Conservation (phyloP, 352 stramenopile species). For the Pythium brassicae region DNA sequence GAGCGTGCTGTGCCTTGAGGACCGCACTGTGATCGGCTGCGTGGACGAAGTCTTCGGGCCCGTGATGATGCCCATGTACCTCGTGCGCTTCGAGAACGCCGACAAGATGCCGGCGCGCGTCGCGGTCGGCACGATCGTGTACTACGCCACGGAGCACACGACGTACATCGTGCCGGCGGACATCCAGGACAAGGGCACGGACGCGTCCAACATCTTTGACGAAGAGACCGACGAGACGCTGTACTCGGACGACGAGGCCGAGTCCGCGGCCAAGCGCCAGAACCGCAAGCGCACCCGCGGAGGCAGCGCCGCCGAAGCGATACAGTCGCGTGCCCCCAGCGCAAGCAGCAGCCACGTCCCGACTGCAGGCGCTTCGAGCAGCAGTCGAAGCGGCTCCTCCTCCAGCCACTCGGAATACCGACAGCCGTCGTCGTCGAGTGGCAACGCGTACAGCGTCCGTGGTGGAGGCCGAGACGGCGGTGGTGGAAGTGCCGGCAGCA, state of each 20-base stretch:
- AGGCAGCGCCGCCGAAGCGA: slow-evolving; percentile 5
- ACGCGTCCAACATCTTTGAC: slow-evolving; percentile 85
- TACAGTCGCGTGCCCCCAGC: neutral
- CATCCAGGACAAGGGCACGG: slow-evolving; percentile 78
- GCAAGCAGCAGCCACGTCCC: neutral
- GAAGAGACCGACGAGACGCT: slow-evolving; percentile 74
- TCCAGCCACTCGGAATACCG: slow-evolving; percentile 6
- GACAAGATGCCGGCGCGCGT: slow-evolving; percentile 62
- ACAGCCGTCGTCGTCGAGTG: slow-evolving; percentile 1
- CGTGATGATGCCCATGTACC: slow-evolving; percentile 83
- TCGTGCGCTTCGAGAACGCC: slow-evolving; percentile 70
- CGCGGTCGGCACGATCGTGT: slow-evolving; percentile 39
- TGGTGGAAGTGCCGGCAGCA: slow-evolving; percentile 4
- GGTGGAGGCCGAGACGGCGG: slow-evolving; percentile 17
- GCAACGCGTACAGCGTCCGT: slow-evolving; percentile 10
- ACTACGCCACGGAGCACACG: slow-evolving; percentile 72
- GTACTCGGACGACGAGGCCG: slow-evolving; percentile 83
- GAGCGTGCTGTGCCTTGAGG: slow-evolving; percentile 75
- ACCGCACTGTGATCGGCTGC: slow-evolving; percentile 72
- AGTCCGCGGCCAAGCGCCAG: slow-evolving; percentile 60
- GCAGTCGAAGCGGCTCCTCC: neutral
- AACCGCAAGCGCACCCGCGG: slow-evolving; percentile 67
- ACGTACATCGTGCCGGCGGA: slow-evolving; percentile 76
- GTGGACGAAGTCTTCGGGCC: slow-evolving; percentile 85
- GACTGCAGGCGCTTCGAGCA: neutral